Base-by-base conservation (phyloP, 352 stramenopile species). In the Globisporangium takayamanum region DNA sequence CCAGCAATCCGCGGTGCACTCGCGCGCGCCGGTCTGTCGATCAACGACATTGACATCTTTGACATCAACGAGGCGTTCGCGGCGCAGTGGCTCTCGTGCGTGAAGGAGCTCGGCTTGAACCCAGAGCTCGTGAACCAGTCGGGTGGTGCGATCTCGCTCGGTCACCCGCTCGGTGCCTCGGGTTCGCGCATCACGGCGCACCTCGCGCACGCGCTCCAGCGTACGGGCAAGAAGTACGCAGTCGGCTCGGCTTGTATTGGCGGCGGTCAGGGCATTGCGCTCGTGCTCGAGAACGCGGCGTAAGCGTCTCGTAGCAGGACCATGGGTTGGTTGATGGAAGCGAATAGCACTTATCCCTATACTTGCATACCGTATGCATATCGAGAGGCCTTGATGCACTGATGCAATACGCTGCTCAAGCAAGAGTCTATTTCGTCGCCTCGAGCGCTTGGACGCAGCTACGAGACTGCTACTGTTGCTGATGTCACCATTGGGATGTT, bases 61-160 rank as follows among this genome's bases (percentile, higher is more conserved):
- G 96, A 99, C 78, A 98, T 99, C 72, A 99, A 99, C 73, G 97
- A 99, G 80, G 97, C 97, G 11, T 99, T 99, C 73, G 96, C 97
- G 8, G 87, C 94, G 11, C 95, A 99, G 76, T 98, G 95, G 78
- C 77, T 99, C 50, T 80, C 96, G 18, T 98, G 96, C 63, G 87
- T 97, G 63, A 98, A 98, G 75, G 96, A 97, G 65, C 75, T 99
- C n/a, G 90, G 94, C 10, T 69, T 99, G 45, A 88, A 99, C 72
- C 90, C 94, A 42, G 80, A 83, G 16, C 94, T 97, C 64, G 87
- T 82, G 3, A 99, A 99, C 73, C 70, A 97, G 63, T 87, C 92
- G 62, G 97, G 97, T 52, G 97, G 97, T 56, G 97, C 97, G 22
- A 99, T 99, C 65, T 83, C 90, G 48, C 74, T 99, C 11, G 97